A percentile compares a stretch with the other conserved stretches of the same genome.
Conservation (phyloP, 1,139 yeast species). For the Lodderomyces oxycetoniae region DNA sequence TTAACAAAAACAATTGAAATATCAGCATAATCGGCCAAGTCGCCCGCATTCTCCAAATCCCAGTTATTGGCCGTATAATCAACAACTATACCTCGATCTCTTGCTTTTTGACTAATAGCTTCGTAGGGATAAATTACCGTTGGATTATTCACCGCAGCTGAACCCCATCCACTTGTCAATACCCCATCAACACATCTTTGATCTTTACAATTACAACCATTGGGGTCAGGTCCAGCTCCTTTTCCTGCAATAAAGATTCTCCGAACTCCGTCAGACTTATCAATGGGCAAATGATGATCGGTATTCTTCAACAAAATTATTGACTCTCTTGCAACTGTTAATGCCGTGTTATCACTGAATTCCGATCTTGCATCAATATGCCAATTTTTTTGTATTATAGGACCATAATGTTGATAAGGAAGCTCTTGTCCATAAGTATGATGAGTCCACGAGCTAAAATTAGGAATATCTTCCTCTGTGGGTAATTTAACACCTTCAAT, state of each 20-base stretch:
- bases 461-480: slow-evolving; percentile 44
- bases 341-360: slow-evolving; percentile 47
- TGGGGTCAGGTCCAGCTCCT: slow-evolving; percentile 46
- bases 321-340: slow-evolving; percentile 54
- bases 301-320: slow-evolving; percentile 50
- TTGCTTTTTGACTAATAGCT: slow-evolving; percentile 43
- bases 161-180: slow-evolving; percentile 49
- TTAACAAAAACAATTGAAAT: slow-evolving; percentile 49
- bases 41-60: slow-evolving; percentile 40
- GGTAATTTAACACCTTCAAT: slow-evolving; percentile 30
- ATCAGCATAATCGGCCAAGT: slow-evolving; percentile 47
- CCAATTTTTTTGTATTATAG: slow-evolving; percentile 50
- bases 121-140: slow-evolving; percentile 53
- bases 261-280: slow-evolving; percentile 36
- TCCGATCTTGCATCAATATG: slow-evolving; percentile 51
- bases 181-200: slow-evolving; percentile 46
- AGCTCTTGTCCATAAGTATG: slow-evolving; percentile 51
- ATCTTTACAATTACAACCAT: slow-evolving; percentile 48
- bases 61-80: slow-evolving; percentile 42
- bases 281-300: slow-evolving; percentile 48
- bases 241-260: slow-evolving; percentile 43
- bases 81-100: slow-evolving; percentile 40
- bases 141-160: slow-evolving; percentile 50
- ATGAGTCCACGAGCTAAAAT: slow-evolving; percentile 57
- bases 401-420: slow-evolving; percentile 51